These are phyloP conservation scores for Acrocalymma vagum DNA, from an alignment of 2,329 filamentous ascomycete species.

Conservation along the genomic window DNA sequence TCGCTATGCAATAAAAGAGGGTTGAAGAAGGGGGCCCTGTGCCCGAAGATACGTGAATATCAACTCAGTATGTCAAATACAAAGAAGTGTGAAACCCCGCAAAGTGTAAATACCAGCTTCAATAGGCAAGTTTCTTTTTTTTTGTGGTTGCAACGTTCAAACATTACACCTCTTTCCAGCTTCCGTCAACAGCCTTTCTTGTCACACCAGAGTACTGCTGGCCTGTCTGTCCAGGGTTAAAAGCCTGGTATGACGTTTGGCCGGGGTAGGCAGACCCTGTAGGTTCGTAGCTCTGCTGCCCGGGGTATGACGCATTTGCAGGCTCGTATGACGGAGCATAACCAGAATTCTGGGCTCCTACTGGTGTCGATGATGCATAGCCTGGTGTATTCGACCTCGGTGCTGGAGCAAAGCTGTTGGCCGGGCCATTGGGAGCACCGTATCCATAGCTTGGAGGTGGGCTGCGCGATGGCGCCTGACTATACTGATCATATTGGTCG, in stretches of 20 bases:
- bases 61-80: no score
- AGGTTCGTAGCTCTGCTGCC: constrained; percentile 15
- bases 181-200: constrained; percentile 26
- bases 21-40: no score
- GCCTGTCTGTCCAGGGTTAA: constrained; percentile 14
- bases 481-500: constrained; percentile 19
- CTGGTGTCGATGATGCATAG: constrained; percentile 18
- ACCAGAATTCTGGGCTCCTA: constrained; percentile 8
- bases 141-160: no score
- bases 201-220: constrained; percentile 14
- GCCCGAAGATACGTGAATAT: no score
- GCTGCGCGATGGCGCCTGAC: constrained; percentile 10
- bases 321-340: constrained; percentile 1
- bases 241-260: constrained; percentile 22
- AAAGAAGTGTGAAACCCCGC: no score
- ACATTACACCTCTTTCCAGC: constrained; percentile 28
- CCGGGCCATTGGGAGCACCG: constrained; percentile 2
- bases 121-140: no score
- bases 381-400: constrained; percentile 12
- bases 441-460: background rate
- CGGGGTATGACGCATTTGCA: constrained; percentile 16
- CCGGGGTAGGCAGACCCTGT: constrained; percentile 12
- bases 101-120: no score
- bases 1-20: no score
- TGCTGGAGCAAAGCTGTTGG: constrained; percentile 11